Percentiles rank a stretch among this genome's conserved stretches.
phyloP scores from a whole-genome alignment of 768 basidiomycete species.

The Pleurotus cornucopiae region DNA sequence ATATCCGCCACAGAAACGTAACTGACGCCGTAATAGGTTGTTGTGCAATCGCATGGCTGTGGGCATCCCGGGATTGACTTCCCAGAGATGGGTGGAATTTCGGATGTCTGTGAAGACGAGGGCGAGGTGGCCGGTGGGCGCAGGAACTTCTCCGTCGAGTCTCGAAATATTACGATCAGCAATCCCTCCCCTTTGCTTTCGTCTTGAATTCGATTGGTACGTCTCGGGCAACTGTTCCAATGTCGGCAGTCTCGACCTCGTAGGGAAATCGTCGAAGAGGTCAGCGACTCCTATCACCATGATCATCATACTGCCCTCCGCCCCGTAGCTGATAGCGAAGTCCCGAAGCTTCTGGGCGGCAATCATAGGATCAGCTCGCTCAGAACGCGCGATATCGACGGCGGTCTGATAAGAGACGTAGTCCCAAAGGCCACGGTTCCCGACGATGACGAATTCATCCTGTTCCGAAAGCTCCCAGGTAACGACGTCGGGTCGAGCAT shows the following conservation, averaged over 20 bases:
- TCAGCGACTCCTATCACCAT: conserved; percentile 90
- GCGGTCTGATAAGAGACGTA: conserved; percentile 93
- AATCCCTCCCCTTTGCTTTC: conserved; percentile 36
- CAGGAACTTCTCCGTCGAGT: conserved; percentile 73
- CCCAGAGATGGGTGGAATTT: conserved; percentile 96
- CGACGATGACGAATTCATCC: conserved; percentile 96
- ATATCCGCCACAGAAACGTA: conserved; percentile 91
- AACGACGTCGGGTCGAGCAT: conserved; percentile 79
- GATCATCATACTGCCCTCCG: conserved; percentile 92
- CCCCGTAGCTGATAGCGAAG: conserved; percentile 95
- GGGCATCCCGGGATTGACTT: conserved; percentile 92
- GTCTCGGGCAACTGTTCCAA: conserved; percentile 35
- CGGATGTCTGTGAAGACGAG: conserved; percentile 98
- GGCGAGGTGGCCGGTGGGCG: conserved; percentile 84
- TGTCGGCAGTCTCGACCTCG: conserved; percentile 42
- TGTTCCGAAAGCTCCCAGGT: conserved; percentile 67
- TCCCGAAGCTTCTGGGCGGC: conserved; percentile 97
- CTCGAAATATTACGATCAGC: conserved; percentile 59
- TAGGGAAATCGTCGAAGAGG: conserved; percentile 48
- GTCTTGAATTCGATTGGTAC: conserved; percentile 9
- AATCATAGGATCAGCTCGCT: conserved; percentile 57
- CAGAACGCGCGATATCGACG: conserved; percentile 87
- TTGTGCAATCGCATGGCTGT: conserved; percentile 92
- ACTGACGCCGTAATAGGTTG: conserved; percentile 73
- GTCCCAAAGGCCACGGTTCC: conserved; percentile 91